A percentile compares a stretch with the other conserved stretches of the same genome.
These are phyloP conservation scores for Starmerella floricola DNA, from an alignment of 805 yeast species.

Conservation along the genomic window DNA sequence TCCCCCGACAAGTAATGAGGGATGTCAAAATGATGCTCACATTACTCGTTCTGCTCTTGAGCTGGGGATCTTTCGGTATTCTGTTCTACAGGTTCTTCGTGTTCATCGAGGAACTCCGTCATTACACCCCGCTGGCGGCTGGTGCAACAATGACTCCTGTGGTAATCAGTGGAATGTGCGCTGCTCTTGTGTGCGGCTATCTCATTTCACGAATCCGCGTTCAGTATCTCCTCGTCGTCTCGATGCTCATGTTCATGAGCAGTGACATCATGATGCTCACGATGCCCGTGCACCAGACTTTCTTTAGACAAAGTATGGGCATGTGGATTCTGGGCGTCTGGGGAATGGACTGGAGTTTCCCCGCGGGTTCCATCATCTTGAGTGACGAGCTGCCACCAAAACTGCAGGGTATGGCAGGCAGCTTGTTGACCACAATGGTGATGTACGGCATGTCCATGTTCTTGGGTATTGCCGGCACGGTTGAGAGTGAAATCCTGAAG, in stretches of 20 bases:
- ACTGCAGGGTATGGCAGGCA: conserved; percentile 71
- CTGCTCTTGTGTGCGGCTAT: conserved; percentile 42
- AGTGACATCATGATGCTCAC: conserved; percentile 15
- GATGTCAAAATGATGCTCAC: conserved; percentile 34
- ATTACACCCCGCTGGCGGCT: conserved; percentile 37
- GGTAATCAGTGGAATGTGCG: conserved; percentile 43
- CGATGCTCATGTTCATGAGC: conserved; percentile 42
- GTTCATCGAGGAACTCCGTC: conserved; percentile 39
- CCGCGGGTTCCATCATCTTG: conserved; percentile 55
- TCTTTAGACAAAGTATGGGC: conserved; percentile 47
- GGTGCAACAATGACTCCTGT: conserved; percentile 38
- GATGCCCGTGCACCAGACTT: conserved; percentile 45
- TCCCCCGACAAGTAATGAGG: conserved; percentile 23
- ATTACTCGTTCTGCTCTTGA: conserved; percentile 41
- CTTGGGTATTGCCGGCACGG: conserved; percentile 50
- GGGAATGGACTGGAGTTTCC: conserved; percentile 73
- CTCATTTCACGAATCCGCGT: conserved; percentile 39
- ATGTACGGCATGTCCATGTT: conserved; percentile 63
- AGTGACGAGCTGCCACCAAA: conserved; percentile 47
- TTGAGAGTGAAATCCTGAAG: conserved; percentile 17
- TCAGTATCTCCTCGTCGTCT: conserved; percentile 37
- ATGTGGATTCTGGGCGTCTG: conserved; percentile 45
- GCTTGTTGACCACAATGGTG: conserved; percentile 55
- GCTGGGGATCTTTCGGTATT: conserved; percentile 75
- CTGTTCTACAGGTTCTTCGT: conserved; percentile 55